Conservation (phyloP, 2,329 filamentous ascomycete species). For the Colletotrichum kahawae region DNA sequence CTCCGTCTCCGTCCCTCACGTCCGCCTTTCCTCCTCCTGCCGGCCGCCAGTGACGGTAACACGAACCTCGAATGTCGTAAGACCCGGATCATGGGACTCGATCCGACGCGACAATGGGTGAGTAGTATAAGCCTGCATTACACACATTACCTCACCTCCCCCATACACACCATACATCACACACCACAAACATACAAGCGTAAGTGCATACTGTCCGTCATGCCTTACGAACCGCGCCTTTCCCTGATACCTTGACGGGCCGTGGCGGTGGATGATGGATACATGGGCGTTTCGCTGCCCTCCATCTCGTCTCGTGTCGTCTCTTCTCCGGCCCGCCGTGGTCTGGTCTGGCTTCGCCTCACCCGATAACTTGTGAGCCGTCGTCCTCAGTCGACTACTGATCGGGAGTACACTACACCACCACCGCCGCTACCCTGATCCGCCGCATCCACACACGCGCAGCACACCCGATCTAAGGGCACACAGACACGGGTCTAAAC, state of each 20-base stretch:
- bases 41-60: constrained; percentile 2
- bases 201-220: neutral
- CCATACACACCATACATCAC: neutral
- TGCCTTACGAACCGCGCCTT: neutral
- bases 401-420: neutral
- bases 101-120: constrained; percentile 38
- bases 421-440: neutral
- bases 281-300: neutral
- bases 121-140: constrained; percentile 25
- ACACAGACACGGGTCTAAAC: constrained; percentile 4
- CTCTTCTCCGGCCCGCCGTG: constrained; percentile 2
- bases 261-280: neutral
- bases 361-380: neutral
- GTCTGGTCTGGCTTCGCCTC: constrained; percentile 4
- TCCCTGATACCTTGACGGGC: neutral
- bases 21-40: neutral
- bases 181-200: neutral
- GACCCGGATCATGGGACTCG: constrained; percentile 37
- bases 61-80: constrained; percentile 24
- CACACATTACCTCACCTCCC: neutral
- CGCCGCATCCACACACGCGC: constrained; percentile 3
- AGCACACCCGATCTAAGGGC: neutral
- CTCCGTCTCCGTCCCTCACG: neutral
- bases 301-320: constrained; percentile 5
- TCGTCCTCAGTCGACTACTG: neutral